Percentiles rank a stretch among this genome's conserved stretches.
phyloP scores from a whole-genome alignment of 192 early-diverging fungal genomes.

The Entophlyctis luteolus region DNA sequence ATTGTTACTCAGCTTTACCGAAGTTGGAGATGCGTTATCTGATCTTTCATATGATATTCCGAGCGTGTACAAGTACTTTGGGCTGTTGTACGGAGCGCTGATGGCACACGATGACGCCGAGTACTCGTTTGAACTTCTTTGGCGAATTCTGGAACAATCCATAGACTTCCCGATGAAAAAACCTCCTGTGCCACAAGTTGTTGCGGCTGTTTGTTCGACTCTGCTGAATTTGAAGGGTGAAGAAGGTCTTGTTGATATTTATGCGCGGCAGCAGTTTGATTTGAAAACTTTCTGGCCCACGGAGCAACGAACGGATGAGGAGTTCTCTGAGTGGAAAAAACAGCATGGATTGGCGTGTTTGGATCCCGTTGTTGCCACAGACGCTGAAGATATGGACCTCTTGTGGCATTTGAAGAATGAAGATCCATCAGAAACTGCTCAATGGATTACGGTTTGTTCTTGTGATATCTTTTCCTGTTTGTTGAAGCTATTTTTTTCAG shows the following conservation, averaged over 20 bases:
- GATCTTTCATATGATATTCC: constrained; percentile 74
- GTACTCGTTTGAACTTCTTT: constrained; percentile 47
- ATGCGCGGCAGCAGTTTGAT: constrained; percentile 23
- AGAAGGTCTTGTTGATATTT: constrained; percentile 7
- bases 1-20: constrained; percentile 43
- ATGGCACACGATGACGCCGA: constrained; percentile 43
- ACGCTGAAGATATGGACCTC: neutral
- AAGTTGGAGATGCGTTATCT: constrained; percentile 58
- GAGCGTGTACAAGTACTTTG: constrained; percentile 59
- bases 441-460: constrained; percentile 8
- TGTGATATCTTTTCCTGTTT: neutral
- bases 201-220: constrained; percentile 27
- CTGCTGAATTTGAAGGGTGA: constrained; percentile 20
- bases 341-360: constrained; percentile 14
- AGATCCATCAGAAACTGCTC: neutral
- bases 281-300: constrained; percentile 38
- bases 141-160: constrained; percentile 10
- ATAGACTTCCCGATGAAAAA: constrained; percentile 25
- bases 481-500: neutral
- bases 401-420: neutral
- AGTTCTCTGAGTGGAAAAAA: constrained; percentile 30
- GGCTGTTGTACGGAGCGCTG: constrained; percentile 48
- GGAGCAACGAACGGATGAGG: constrained; percentile 12
- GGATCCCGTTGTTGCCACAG: neutral
- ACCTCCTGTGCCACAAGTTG: constrained; percentile 30